Percentiles rank a stretch among this genome's conserved stretches.
phyloP scores from a whole-genome alignment of 495 filamentous ascomycete genomes.

The Penicillium paradoxum region DNA sequence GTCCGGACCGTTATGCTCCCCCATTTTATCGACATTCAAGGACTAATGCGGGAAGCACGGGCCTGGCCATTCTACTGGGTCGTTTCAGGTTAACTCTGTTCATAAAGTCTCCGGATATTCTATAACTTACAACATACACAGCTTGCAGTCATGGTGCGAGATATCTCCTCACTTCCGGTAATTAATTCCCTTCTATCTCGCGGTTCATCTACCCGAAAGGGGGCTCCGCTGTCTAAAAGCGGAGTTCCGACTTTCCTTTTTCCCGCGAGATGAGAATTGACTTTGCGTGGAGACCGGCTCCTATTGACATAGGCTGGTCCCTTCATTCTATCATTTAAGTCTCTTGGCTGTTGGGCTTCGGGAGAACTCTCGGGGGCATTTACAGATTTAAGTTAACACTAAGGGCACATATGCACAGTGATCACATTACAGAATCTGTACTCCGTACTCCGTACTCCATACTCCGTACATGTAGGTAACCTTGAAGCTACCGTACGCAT shows the following conservation, averaged over 20 bases:
- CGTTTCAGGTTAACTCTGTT: conserved; percentile 26
- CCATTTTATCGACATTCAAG: conserved; percentile 9
- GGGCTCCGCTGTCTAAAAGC: conserved; percentile 17
- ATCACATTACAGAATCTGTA: too few species aligned
- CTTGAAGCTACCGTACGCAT: too few species aligned
- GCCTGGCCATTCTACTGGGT: conserved; percentile 29
- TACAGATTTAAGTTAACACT: neutral
- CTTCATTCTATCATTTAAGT: too few species aligned
- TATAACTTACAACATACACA: too few species aligned
- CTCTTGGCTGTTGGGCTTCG: too few species aligned
- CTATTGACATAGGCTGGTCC: neutral
- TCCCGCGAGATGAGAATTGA: neutral
- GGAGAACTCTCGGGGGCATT: neutral
- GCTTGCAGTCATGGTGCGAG: too few species aligned
- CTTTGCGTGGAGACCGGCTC: neutral
- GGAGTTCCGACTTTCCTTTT: conserved; percentile 17
- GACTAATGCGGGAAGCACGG: conserved; percentile 32
- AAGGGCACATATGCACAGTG: neutral
- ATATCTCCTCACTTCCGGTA: neutral
- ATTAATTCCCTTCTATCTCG: conserved; percentile 18
- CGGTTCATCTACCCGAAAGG: conserved; percentile 23
- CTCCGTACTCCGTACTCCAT: neutral
- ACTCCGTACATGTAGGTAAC: too few species aligned
- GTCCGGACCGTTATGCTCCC: neutral
- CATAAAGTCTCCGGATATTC: too few species aligned